Evolutionary conservation across 257 asterid genomes (phyloP).

Genomic region (Fraxinus americana): DNA sequence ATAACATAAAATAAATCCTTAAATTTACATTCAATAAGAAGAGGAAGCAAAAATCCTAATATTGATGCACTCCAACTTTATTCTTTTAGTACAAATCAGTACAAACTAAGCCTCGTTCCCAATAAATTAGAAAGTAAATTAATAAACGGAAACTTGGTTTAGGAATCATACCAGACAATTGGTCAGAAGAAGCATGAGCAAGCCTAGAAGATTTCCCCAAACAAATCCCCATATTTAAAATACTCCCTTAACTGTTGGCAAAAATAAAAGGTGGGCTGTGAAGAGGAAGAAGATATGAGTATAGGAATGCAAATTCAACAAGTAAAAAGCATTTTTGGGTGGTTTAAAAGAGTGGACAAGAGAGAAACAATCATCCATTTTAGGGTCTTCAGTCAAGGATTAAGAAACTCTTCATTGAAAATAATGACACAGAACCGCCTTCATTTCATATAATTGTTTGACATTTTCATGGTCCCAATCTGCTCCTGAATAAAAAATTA

Average conservation of each 20-base stretch:
- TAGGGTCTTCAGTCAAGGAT: constrained; percentile 50
- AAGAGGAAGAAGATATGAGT: neutral
- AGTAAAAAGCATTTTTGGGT: constrained; percentile 24
- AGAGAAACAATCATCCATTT: neutral
- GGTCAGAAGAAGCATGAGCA: constrained; percentile 89
- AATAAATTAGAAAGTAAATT: too few species aligned
- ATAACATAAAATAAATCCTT: too few species aligned
- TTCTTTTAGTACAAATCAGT: neutral
- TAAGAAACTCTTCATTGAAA: constrained; percentile 44
- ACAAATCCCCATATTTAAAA: constrained; percentile 67
- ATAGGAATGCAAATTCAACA: constrained; percentile 27
- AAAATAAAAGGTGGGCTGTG: neutral
- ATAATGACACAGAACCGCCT: constrained; percentile 14
- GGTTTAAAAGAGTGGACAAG: constrained; percentile 12
- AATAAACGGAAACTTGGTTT: too few species aligned
- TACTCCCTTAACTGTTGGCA: neutral
- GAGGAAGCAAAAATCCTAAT: neutral
- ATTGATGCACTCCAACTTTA: neutral
- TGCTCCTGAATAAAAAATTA: constrained; percentile 8
- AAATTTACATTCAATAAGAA: too few species aligned
- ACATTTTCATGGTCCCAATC: constrained; percentile 35
- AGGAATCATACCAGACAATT: constrained; percentile 50
- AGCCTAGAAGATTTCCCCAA: constrained; percentile 66
- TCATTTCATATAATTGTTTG: constrained; percentile 2
- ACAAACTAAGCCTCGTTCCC: too few species aligned